These are phyloP conservation scores for Apiotrichum siamense DNA, from an alignment of 1,284 basidiomycete species.

Conservation along the genomic window DNA sequence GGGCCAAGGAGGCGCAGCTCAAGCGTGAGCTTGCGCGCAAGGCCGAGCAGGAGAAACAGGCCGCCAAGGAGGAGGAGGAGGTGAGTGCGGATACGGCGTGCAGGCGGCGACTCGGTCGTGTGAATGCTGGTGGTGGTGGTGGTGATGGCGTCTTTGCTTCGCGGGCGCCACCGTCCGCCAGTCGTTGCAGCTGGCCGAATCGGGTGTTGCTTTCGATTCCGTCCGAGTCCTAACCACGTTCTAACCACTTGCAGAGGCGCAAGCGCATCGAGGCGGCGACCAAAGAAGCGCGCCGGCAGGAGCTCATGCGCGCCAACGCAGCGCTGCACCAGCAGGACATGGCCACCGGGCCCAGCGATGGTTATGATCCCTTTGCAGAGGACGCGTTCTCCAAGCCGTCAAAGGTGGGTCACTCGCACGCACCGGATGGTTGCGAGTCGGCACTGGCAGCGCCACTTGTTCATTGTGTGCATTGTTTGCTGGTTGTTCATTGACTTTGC, in stretches of 20 bases:
- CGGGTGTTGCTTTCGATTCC: not conserved
- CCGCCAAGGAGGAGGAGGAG: slow-evolving; percentile 36
- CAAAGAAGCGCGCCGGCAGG: slow-evolving; percentile 32
- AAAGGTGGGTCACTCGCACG: slow-evolving; percentile 7
- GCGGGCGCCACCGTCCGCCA: not conserved
- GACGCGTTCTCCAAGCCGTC: slow-evolving; percentile 19
- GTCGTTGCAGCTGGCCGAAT: not conserved
- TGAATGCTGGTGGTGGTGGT: not conserved
- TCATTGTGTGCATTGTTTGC: no score
- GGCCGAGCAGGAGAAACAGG: slow-evolving; percentile 30
- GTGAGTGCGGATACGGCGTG: slow-evolving; percentile 18
- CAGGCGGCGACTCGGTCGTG: no score
- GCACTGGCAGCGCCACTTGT: no score
- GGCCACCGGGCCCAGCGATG: slow-evolving; percentile 2
- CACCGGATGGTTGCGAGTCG: no score
- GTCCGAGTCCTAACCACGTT: no score
- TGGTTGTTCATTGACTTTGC: not conserved
- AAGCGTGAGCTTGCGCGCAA: slow-evolving; percentile 33
- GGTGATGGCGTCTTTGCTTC: not conserved
- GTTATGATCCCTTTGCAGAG: slow-evolving; percentile 43
- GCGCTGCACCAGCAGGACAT: slow-evolving; percentile 14
- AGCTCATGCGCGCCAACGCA: slow-evolving; percentile 37
- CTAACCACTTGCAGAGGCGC: slow-evolving; percentile 19
- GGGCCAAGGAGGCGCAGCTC: slow-evolving; percentile 33
- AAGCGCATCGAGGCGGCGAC: slow-evolving; percentile 32